Evolutionary conservation across 306 rosid genomes (phyloP).

Genomic region (Lupinus albus): DNA sequence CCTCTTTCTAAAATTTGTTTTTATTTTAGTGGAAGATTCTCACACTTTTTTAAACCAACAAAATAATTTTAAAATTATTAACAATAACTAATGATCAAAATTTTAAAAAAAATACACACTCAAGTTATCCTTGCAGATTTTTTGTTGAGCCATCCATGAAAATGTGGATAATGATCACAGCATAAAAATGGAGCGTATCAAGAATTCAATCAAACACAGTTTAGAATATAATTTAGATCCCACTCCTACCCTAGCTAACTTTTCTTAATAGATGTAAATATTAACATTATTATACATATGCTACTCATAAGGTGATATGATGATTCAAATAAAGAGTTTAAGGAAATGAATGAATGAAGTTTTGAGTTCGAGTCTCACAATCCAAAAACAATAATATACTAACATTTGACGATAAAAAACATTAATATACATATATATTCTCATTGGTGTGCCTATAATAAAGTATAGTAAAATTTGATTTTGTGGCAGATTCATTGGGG

Average conservation of each 20-base stretch:
- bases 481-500: constrained; percentile 12
- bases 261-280: constrained; percentile 15
- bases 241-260: constrained; percentile 24
- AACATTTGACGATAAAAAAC: too few species aligned
- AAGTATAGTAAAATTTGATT: too few species aligned
- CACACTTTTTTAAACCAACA: not conserved
- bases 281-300: not conserved
- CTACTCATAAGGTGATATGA: constrained; percentile 25
- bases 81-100: too few species aligned
- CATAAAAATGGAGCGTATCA: constrained; percentile 23
- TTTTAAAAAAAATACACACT: too few species aligned
- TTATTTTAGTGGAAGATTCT: not conserved
- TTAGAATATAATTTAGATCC: too few species aligned
- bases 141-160: not conserved
- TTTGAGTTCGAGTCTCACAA: too few species aligned
- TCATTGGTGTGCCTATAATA: too few species aligned
- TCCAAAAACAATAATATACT: too few species aligned
- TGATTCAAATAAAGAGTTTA: too few species aligned
- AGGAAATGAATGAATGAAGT: too few species aligned
- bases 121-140: not conserved
- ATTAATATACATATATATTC: too few species aligned
- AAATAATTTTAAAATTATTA: not conserved
- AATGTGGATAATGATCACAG: too few species aligned
- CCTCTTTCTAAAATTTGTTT: not conserved
- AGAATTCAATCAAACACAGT: constrained; percentile 9